These are phyloP conservation scores for Penicillium sp. DNA, from an alignment of 2,329 filamentous ascomycete species.

Conservation along the genomic window DNA sequence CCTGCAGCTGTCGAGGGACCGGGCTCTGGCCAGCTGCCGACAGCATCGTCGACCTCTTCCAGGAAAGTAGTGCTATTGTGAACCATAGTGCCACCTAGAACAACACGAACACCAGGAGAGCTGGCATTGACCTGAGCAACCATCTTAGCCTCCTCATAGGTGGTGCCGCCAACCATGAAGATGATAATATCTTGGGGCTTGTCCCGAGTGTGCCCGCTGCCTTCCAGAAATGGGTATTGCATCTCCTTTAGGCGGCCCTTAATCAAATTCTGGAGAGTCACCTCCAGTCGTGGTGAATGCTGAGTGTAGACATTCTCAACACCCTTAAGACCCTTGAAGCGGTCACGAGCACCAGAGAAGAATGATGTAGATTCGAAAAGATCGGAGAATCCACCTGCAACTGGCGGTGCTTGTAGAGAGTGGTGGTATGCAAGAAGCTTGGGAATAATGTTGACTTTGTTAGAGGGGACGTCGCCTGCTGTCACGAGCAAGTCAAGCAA, in stretches of 20 bases:
- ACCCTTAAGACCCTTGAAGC: slow-evolving; percentile 92
- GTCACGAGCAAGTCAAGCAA: slow-evolving; percentile 83
- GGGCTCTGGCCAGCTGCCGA: slow-evolving; percentile 79
- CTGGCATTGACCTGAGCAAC: slow-evolving; percentile 92
- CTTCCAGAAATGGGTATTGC: slow-evolving; percentile 91
- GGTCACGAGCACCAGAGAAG: slow-evolving; percentile 81
- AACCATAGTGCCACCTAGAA: slow-evolving; percentile 82
- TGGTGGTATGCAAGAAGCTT: slow-evolving; percentile 83
- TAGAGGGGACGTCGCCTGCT: slow-evolving; percentile 74
- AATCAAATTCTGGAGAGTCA: slow-evolving; percentile 86
- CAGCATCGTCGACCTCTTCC: slow-evolving; percentile 87
- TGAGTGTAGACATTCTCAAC: slow-evolving; percentile 99
- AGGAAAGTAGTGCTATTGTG: slow-evolving; percentile 87
- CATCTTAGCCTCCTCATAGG: slow-evolving; percentile 96
- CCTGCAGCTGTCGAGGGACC: slow-evolving; percentile 60
- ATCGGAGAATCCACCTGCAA: slow-evolving; percentile 79
- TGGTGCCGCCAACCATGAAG: slow-evolving; percentile 90
- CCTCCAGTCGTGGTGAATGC: slow-evolving; percentile 84
- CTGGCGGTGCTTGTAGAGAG: slow-evolving; percentile 76
- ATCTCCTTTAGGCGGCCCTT: slow-evolving; percentile 85
- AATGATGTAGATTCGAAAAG: slow-evolving; percentile 90
- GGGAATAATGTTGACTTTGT: slow-evolving; percentile 75
- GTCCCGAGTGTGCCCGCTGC: slow-evolving; percentile 79
- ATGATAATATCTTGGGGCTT: slow-evolving; percentile 96
- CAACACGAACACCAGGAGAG: slow-evolving; percentile 82